phyloP scores from a whole-genome alignment of 768 basidiomycete species.

The Phaeotremella fagi region DNA sequence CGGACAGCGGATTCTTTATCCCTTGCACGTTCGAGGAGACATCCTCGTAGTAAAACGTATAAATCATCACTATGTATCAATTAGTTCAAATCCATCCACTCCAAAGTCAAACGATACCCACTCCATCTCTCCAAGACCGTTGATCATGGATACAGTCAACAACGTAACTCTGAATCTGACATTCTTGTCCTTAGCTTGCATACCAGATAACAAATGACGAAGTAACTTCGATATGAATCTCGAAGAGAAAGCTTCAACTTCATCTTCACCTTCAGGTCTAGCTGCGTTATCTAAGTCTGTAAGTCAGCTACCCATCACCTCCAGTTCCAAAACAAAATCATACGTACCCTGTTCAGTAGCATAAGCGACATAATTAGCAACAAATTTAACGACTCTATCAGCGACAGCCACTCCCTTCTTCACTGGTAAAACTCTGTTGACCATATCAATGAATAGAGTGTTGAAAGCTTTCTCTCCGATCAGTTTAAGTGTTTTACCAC shows the following conservation, averaged over 20 bases:
- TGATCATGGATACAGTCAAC: slow-evolving; percentile 71
- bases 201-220: slow-evolving; percentile 69
- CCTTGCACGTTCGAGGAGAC: slow-evolving; percentile 64
- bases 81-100: neutral
- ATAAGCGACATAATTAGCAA: slow-evolving; percentile 70
- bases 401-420: slow-evolving; percentile 77
- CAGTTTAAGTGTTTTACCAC: slow-evolving; percentile 54
- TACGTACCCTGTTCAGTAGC: slow-evolving; percentile 74
- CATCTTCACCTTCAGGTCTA: slow-evolving; percentile 52
- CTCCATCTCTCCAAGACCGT: slow-evolving; percentile 79
- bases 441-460: slow-evolving; percentile 58
- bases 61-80: slow-evolving; percentile 63
- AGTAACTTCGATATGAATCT: slow-evolving; percentile 66
- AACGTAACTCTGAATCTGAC: slow-evolving; percentile 76
- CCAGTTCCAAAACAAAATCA: slow-evolving; percentile 21
- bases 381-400: slow-evolving; percentile 75
- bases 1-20: slow-evolving; percentile 78
- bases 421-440: slow-evolving; percentile 60
- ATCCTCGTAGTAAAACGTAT: slow-evolving; percentile 59
- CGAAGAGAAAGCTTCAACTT: slow-evolving; percentile 63
- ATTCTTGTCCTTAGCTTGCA: slow-evolving; percentile 78
- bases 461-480: slow-evolving; percentile 75
- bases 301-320: slow-evolving; percentile 2
- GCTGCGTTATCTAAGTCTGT: slow-evolving; percentile 45
- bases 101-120: slow-evolving; percentile 51